Evolutionary conservation across 225 moss, liverwort and hornwort species (phyloP).

Genomic region (Physcomitrium patens): DNA sequence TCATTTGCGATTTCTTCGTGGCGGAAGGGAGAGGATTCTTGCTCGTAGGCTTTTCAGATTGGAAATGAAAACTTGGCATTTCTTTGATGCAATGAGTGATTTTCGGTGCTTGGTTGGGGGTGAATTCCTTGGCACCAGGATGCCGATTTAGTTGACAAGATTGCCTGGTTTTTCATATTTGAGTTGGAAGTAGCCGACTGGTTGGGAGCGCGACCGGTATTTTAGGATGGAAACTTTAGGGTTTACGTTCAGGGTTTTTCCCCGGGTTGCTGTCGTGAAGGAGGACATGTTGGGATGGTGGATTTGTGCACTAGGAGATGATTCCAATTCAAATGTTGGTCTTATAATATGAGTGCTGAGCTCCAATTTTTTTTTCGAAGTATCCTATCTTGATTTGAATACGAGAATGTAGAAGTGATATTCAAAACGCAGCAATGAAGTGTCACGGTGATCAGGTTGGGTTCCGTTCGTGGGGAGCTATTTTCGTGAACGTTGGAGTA

Average conservation of each 20-base stretch:
- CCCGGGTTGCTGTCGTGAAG: neutral
- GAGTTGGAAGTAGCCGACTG: neutral
- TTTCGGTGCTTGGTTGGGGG: neutral
- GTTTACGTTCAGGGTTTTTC: constrained; percentile 21
- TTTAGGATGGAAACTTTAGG: constrained; percentile 20
- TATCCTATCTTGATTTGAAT: neutral
- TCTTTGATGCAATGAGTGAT: neutral
- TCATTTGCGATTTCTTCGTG: neutral
- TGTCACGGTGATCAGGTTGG: neutral
- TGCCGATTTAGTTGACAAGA: neutral
- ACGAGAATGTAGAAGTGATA: neutral
- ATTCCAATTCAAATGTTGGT: neutral
- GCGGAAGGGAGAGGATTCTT: neutral
- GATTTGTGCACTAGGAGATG: constrained; percentile 10
- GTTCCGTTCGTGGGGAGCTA: neutral
- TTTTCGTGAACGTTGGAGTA: neutral
- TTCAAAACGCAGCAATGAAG: neutral
- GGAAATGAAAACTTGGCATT: neutral
- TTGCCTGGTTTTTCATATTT: neutral
- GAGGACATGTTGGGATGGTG: neutral
- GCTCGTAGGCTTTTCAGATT: neutral
- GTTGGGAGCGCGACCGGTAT: neutral
- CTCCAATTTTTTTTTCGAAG: neutral
- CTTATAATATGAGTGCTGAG: neutral
- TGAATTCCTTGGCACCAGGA: neutral